phyloP scores from a whole-genome alignment of 768 basidiomycete genomes.

The Sistotremastrum niveocremeum region DNA sequence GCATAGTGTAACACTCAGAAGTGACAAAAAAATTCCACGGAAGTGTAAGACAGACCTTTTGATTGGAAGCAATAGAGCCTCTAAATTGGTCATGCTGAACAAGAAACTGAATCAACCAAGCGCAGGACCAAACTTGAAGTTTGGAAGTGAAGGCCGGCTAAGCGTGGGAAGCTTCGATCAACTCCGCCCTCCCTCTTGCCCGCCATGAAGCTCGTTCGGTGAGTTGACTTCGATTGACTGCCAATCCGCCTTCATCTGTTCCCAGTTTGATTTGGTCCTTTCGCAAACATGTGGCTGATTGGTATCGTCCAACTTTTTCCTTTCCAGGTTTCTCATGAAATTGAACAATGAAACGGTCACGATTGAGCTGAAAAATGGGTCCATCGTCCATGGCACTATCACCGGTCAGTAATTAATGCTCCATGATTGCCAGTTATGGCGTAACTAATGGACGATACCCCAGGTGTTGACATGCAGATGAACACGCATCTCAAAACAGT shows the following conservation, averaged over 20 bases:
- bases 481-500: constrained; percentile 98
- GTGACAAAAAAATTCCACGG: too few relatives aligned
- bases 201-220: constrained; percentile 81
- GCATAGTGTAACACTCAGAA: too few relatives aligned
- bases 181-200: constrained; percentile 7
- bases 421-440: neutral
- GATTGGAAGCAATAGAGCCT: too few relatives aligned
- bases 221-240: constrained; percentile 8
- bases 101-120: neutral
- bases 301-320: constrained; percentile 1
- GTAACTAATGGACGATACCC: neutral
- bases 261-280: constrained; percentile 4
- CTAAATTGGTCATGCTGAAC: too few relatives aligned
- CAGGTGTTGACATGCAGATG: constrained; percentile 99
- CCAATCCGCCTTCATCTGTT: constrained; percentile 2
- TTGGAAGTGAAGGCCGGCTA: neutral
- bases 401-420: constrained; percentile 48
- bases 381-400: constrained; percentile 89
- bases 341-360: constrained; percentile 98
- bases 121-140: neutral
- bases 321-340: constrained; percentile 91
- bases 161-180: too few relatives aligned
- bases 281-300: neutral
- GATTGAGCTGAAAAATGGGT: constrained; percentile 96
- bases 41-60: too few relatives aligned